These are phyloP conservation scores for Trapa bicornis DNA, from an alignment of 345 rosid species.

Conservation along the genomic window DNA sequence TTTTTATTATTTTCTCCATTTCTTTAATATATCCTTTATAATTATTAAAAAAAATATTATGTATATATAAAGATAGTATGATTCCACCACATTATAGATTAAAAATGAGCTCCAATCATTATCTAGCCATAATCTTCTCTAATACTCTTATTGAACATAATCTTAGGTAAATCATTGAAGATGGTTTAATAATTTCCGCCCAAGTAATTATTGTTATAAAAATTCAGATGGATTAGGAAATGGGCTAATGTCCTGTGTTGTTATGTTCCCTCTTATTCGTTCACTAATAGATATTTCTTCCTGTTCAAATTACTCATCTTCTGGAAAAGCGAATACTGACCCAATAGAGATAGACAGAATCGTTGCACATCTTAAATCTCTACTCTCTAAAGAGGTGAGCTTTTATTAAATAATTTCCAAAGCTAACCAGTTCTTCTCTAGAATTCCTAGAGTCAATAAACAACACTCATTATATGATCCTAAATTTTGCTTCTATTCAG, in stretches of 20 bases:
- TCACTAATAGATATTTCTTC: neutral
- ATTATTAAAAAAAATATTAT: too few species aligned
- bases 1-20: too few species aligned
- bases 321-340: conserved; percentile 41
- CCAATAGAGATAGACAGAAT: conserved; percentile 61
- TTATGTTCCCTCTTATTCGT: neutral
- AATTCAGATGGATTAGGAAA: conserved; percentile 3
- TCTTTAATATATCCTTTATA: too few species aligned
- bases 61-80: too few species aligned
- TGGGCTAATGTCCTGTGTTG: neutral
- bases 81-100: too few species aligned
- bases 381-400: conserved; percentile 72
- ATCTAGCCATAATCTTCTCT: too few species aligned
- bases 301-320: neutral
- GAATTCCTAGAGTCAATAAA: neutral
- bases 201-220: neutral
- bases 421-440: neutral
- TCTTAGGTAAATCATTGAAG: neutral
- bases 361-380: conserved; percentile 44
- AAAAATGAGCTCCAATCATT: too few species aligned
- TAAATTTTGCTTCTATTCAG: conserved; percentile 22
- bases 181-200: neutral
- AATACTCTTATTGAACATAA: neutral
- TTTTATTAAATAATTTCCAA: conserved; percentile 7
- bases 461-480: neutral